Percentiles rank a stretch among this genome's conserved stretches.
These are phyloP conservation scores for Cyberlindnera euphorbiiphila DNA, from an alignment of 805 yeast species.

Conservation along the genomic window DNA sequence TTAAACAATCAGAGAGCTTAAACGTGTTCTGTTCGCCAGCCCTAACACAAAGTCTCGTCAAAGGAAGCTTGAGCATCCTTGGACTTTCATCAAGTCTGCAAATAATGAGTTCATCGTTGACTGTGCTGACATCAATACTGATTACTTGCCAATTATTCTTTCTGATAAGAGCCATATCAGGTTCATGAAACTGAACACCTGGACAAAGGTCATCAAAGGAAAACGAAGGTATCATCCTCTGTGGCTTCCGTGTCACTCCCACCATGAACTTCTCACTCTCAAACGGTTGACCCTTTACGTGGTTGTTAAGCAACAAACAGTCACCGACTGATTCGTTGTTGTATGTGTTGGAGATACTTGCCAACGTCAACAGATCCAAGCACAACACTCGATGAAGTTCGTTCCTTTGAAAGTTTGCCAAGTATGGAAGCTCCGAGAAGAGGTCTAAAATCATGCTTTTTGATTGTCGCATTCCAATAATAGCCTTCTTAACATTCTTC, in stretches of 20 bases:
- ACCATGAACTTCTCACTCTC: conserved; percentile 26
- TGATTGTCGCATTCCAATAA: conserved; percentile 23
- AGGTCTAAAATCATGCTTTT: conserved; percentile 17
- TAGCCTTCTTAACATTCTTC: conserved; percentile 24
- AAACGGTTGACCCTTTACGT: conserved; percentile 26
- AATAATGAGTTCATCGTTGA: conserved; percentile 55
- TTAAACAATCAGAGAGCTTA: conserved; percentile 42
- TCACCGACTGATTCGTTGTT: conserved; percentile 20
- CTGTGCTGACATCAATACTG: conserved; percentile 55
- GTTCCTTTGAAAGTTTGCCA: conserved; percentile 27
- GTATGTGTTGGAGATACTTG: conserved; percentile 24
- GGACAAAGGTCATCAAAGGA: conserved; percentile 7
- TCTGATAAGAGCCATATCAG: conserved; percentile 13
- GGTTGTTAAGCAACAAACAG: conserved; percentile 26
- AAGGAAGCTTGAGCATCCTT: conserved; percentile 53
- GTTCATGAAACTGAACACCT: conserved; percentile 8
- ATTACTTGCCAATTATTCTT: conserved; percentile 57
- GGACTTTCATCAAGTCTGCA: conserved; percentile 42
- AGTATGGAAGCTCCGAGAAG: conserved; percentile 19
- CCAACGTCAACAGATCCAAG: conserved; percentile 25
- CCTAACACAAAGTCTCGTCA: conserved; percentile 45
- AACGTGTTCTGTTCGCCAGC: conserved; percentile 40
- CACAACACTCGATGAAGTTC: conserved; percentile 25
- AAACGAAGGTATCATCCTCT: conserved; percentile 19
- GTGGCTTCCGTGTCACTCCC: conserved; percentile 12